Conservation (phyloP, 1,284 basidiomycete species). For the Apiotrichum sp. region DNA sequence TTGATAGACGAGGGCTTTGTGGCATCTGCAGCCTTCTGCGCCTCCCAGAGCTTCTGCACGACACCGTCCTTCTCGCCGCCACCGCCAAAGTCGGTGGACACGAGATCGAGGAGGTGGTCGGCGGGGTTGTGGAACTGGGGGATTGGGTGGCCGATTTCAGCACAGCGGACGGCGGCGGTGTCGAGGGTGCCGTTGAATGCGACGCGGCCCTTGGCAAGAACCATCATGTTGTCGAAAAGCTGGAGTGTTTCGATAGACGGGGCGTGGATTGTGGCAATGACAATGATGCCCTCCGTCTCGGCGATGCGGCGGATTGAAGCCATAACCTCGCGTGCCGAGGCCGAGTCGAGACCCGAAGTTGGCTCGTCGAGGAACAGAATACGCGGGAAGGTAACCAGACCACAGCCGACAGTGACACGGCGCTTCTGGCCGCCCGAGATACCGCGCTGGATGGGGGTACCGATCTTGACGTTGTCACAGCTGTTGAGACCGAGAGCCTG, state of each 20-base stretch:
- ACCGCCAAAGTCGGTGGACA: slow-evolving; percentile 26
- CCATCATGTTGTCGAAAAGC: slow-evolving; percentile 39
- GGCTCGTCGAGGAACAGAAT: slow-evolving; percentile 49
- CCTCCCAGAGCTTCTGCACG: slow-evolving; percentile 4
- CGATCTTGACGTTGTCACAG: slow-evolving; percentile 27
- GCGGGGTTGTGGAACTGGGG: slow-evolving; percentile 27
- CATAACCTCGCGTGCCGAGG: slow-evolving; percentile 16
- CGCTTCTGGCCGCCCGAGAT: slow-evolving; percentile 47
- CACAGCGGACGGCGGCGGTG: slow-evolving; percentile 16
- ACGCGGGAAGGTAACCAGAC: slow-evolving; percentile 39
- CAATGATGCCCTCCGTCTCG: slow-evolving; percentile 17
- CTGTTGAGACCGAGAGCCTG: slow-evolving; percentile 13
- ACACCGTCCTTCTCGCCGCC: slow-evolving; percentile 5
- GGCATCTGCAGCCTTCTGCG: background rate
- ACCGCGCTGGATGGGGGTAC: slow-evolving; percentile 47
- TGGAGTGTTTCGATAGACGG: slow-evolving; percentile 43
- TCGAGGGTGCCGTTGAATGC: slow-evolving; percentile 26
- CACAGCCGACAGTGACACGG: slow-evolving; percentile 41
- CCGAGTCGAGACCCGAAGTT: slow-evolving; percentile 28
- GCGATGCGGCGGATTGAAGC: slow-evolving; percentile 14
- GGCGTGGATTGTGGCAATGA: slow-evolving; percentile 45
- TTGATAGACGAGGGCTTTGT: background rate
- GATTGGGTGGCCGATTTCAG: slow-evolving; percentile 16
- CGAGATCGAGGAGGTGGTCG: slow-evolving; percentile 31
- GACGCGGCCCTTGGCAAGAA: slow-evolving; percentile 36